These are phyloP conservation scores for Ochetophila trinervis DNA, from an alignment of 306 rosid species.

Conservation along the genomic window DNA sequence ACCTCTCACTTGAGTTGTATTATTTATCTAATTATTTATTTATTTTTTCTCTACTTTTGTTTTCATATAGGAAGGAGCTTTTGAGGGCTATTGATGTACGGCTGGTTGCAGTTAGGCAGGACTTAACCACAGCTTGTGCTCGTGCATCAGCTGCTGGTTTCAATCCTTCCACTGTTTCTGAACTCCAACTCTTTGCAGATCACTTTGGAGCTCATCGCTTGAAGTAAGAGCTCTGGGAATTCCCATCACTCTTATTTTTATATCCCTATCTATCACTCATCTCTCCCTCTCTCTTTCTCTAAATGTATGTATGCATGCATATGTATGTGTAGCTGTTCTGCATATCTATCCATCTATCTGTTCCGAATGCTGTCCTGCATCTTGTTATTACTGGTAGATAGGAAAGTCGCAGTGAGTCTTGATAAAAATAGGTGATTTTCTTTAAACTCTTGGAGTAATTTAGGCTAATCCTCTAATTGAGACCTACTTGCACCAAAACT, in stretches of 20 bases:
- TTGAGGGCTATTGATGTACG: constrained; percentile 91
- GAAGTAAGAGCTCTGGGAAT: constrained; percentile 48
- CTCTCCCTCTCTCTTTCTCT: not conserved
- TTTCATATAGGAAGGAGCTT: constrained; percentile 73
- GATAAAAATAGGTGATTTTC: not conserved
- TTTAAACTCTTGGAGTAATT: not conserved
- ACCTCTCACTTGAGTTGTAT: not conserved
- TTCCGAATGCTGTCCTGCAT: not conserved
- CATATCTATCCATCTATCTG: no score
- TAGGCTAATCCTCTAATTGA: not conserved
- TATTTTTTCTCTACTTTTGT: constrained; percentile 4
- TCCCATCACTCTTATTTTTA: constrained; percentile 3
- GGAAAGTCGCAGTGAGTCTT: not conserved
- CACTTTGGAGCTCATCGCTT: constrained; percentile 70
- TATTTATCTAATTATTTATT: constrained; percentile 2
- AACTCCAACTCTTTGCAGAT: constrained; percentile 73
- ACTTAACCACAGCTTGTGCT: constrained; percentile 68
- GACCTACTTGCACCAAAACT: no score
- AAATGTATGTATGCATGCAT: not conserved
- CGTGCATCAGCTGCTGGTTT: constrained; percentile 91
- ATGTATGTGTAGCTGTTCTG: not conserved
- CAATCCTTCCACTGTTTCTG: constrained; percentile 58
- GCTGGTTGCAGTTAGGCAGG: constrained; percentile 74
- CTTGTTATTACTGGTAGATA: not conserved
- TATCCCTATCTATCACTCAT: not conserved